These are phyloP conservation scores for Drosera spatulata DNA, from an alignment of 179 eudicot genomes.

Conservation along the genomic window DNA sequence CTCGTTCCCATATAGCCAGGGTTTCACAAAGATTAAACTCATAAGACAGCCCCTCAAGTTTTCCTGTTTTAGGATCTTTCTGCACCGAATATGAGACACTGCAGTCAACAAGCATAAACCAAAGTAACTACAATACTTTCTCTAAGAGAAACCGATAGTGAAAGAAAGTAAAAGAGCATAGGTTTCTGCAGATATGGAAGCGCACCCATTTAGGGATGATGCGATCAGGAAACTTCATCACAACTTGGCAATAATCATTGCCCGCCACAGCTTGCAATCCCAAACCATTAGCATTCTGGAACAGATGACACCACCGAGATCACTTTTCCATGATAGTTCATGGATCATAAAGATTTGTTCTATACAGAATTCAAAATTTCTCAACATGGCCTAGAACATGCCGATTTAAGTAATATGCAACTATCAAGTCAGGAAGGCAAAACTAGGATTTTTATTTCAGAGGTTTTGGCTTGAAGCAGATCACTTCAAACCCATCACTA, in stretches of 20 bases:
- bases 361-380: neutral
- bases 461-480: too few relatives aligned
- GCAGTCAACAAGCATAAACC: neutral
- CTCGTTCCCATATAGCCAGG: constrained; percentile 98
- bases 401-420: too few relatives aligned
- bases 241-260: constrained; percentile 55
- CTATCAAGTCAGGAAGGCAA: too few relatives aligned
- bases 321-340: neutral
- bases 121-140: neutral
- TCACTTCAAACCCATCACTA: too few relatives aligned
- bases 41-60: constrained; percentile 70
- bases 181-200: neutral
- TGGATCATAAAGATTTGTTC: neutral
- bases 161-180: too few relatives aligned
- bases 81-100: constrained; percentile 22
- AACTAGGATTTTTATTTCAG: too few relatives aligned
- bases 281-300: constrained; percentile 79
- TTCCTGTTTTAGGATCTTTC: constrained; percentile 88
- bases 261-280: constrained; percentile 57
- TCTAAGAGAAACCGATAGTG: too few relatives aligned
- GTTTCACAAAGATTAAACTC: constrained; percentile 87
- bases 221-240: constrained; percentile 60
- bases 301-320: constrained; percentile 1
- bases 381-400: neutral
- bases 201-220: constrained; percentile 83